These are phyloP conservation scores for Phaeosphaeria sp. DNA, from an alignment of 2,329 filamentous ascomycete genomes.

Conservation along the genomic window DNA sequence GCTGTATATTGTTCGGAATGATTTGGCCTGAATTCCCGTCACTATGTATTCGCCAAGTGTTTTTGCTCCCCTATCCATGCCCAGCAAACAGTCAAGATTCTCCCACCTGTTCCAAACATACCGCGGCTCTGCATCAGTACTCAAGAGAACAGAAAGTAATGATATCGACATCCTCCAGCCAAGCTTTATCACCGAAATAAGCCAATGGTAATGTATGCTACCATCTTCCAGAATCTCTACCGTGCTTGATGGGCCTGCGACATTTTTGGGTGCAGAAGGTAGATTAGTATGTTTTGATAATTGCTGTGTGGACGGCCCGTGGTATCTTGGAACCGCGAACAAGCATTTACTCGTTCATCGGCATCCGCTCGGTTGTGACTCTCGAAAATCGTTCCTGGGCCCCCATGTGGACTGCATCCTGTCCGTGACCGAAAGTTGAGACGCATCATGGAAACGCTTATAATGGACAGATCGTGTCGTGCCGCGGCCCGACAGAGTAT, in stretches of 20 bases:
- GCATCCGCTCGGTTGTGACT: too few relatives aligned
- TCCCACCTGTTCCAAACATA: not conserved
- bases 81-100: not conserved
- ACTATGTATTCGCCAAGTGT: not conserved
- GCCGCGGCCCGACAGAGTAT: too few relatives aligned
- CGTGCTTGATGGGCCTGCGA: not conserved
- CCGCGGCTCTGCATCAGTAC: not conserved
- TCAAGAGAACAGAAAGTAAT: not conserved
- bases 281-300: not conserved
- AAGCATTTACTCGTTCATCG: too few relatives aligned
- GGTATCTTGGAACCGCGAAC: too few relatives aligned
- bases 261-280: not conserved
- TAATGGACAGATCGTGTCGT: too few relatives aligned
- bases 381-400: too few relatives aligned
- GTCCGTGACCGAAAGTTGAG: too few relatives aligned
- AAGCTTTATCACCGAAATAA: not conserved
- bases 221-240: not conserved
- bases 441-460: too few relatives aligned
- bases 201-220: not conserved
- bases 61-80: not conserved
- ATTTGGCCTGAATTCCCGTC: not conserved
- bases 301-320: not conserved
- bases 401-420: too few relatives aligned
- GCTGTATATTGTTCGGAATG: not conserved
- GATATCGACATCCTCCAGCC: not conserved